phyloP scores from a whole-genome alignment of 345 rosid genomes.

The Citrus sinensis region DNA sequence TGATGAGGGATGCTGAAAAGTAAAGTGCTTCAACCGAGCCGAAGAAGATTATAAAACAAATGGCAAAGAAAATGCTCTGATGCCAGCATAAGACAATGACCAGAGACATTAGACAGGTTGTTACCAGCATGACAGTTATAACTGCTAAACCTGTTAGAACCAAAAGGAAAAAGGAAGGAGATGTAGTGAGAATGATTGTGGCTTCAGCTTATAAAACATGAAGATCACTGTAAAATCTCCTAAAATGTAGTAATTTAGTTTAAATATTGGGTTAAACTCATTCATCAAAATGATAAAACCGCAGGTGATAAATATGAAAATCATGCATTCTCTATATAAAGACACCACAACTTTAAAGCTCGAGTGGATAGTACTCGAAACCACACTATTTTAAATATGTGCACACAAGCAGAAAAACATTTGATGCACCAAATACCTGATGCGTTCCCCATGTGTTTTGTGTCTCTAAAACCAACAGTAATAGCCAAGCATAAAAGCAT shows the following conservation, averaged over 20 bases:
- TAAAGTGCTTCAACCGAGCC: conserved; percentile 86
- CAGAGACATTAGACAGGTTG: conserved; percentile 89
- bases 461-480: conserved; percentile 87
- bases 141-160: conserved; percentile 81
- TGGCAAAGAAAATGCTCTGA: conserved; percentile 56
- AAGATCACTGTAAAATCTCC: neutral
- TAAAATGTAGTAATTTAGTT: neutral
- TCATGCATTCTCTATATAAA: neutral
- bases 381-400: neutral
- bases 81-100: conserved; percentile 93
- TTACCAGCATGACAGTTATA: conserved; percentile 94
- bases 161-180: conserved; percentile 1
- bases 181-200: neutral
- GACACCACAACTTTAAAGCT: neutral
- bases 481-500: conserved; percentile 96
- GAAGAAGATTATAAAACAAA: conserved; percentile 71
- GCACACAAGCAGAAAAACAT: neutral
- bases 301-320: neutral
- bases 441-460: conserved; percentile 87
- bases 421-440: conserved; percentile 45
- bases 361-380: neutral
- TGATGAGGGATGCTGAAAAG: conserved; percentile 97
- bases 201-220: neutral
- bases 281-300: neutral
- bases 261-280: neutral